These are phyloP conservation scores for Leptographium wingfieldii DNA, from an alignment of 2,329 filamentous ascomycete genomes.

Conservation along the genomic window DNA sequence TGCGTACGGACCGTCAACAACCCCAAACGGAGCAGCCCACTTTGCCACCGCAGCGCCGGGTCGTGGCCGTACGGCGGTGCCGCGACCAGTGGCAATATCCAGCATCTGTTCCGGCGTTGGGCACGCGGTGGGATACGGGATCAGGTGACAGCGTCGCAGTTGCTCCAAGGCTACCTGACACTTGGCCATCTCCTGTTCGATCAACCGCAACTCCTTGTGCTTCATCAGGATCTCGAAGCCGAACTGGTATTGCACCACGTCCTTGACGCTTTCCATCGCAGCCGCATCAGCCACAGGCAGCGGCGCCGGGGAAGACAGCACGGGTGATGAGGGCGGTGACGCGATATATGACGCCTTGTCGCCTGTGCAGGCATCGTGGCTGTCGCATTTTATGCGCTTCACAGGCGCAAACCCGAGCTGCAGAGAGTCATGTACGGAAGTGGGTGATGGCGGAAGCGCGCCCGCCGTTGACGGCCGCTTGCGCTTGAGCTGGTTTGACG, in stretches of 20 bases:
- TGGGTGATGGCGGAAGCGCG: constrained; percentile 7
- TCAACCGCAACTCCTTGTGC: constrained; percentile 85
- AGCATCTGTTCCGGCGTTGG: constrained; percentile 55
- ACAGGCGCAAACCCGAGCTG: not conserved
- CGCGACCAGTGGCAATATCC: constrained; percentile 61
- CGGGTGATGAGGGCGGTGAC: constrained; percentile 9
- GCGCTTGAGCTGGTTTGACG: constrained; percentile 10
- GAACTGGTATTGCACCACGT: constrained; percentile 74
- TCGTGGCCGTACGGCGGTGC: constrained; percentile 51
- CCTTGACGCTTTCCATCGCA: constrained; percentile 44
- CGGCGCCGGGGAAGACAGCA: constrained; percentile 6
- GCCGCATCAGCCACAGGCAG: constrained; percentile 9
- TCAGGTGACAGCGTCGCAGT: constrained; percentile 79
- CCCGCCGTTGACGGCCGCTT: constrained; percentile 4
- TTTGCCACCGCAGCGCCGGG: constrained; percentile 54
- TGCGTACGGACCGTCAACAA: constrained; percentile 83
- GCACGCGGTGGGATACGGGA: constrained; percentile 69
- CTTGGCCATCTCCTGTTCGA: constrained; percentile 93
- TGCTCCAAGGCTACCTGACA: constrained; percentile 91
- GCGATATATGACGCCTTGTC: constrained; percentile 1
- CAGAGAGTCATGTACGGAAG: constrained; percentile 1
- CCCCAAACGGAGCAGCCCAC: constrained; percentile 80
- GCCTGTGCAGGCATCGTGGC: constrained; percentile 16
- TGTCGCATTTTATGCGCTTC: constrained; percentile 19
- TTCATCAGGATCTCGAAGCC: constrained; percentile 86